Conservation (phyloP, 805 yeast species). For the Candida pseudofarinosa region DNA sequence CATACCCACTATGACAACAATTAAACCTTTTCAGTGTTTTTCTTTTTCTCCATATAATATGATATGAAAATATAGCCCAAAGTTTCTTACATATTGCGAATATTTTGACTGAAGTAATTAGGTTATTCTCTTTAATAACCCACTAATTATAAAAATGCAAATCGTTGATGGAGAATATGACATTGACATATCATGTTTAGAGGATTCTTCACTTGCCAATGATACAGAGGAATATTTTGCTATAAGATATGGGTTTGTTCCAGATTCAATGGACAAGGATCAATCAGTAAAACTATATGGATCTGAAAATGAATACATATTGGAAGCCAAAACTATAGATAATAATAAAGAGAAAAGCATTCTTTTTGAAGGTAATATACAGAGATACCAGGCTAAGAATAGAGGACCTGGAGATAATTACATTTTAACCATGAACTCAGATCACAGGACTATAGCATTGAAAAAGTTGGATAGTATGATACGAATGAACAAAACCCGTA, state of each 20-base stretch:
- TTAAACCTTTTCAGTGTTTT: background rate
- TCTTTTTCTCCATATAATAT: background rate
- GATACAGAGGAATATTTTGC: slow-evolving; percentile 14
- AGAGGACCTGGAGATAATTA: slow-evolving; percentile 23
- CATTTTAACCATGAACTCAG: slow-evolving; percentile 21
- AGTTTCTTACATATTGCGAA: too few relatives aligned
- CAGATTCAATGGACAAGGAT: slow-evolving; percentile 37
- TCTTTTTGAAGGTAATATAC: slow-evolving; percentile 37
- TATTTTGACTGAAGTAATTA: too few relatives aligned
- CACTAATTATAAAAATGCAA: slow-evolving; percentile 6
- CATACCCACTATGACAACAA: slow-evolving; percentile 1
- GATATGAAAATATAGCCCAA: background rate
- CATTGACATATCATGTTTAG: slow-evolving; percentile 30
- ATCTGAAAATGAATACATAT: slow-evolving; percentile 27
- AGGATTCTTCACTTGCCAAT: slow-evolving; percentile 1
- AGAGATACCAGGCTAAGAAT: slow-evolving; percentile 16
- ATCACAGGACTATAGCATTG: slow-evolving; percentile 16
- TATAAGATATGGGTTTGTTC: slow-evolving; percentile 38
- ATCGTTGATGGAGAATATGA: slow-evolving; percentile 41
- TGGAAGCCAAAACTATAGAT: slow-evolving; percentile 25
- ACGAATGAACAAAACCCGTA: slow-evolving; percentile 36
- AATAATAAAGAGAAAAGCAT: slow-evolving; percentile 14
- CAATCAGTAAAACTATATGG: slow-evolving; percentile 32
- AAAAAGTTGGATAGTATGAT: slow-evolving; percentile 27
- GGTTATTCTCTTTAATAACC: too few relatives aligned